phyloP scores from a whole-genome alignment of 345 rosid species.

The Lepidium africanum region DNA sequence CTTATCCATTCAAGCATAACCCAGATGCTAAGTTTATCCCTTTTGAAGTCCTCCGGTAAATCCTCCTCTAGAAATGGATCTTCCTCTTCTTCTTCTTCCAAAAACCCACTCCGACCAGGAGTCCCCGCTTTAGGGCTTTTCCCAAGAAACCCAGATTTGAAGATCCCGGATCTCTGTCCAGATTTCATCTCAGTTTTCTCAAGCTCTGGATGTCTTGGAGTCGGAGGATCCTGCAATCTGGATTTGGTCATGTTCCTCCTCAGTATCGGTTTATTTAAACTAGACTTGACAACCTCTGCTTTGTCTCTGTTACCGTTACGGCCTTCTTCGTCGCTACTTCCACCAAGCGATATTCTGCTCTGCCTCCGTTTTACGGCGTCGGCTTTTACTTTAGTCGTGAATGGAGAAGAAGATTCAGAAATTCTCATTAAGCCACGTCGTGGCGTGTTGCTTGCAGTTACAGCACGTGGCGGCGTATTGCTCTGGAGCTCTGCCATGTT shows the following conservation, averaged over 20 bases:
- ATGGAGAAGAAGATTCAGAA: constrained; percentile 21
- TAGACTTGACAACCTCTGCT: constrained; percentile 28
- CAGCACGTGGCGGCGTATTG: background rate
- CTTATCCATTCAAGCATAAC: constrained; percentile 46
- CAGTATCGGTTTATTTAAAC: constrained; percentile 20
- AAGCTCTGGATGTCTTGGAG: constrained; percentile 25
- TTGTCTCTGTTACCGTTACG: constrained; percentile 2
- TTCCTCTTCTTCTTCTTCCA: constrained; percentile 46
- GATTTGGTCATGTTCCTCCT: constrained; percentile 31
- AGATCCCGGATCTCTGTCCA: constrained; percentile 21
- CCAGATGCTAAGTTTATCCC: constrained; percentile 24
- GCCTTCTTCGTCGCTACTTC: constrained; percentile 25
- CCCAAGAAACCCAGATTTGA: constrained; percentile 32
- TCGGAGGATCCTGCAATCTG: constrained; percentile 28
- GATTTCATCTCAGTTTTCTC: constrained; percentile 28
- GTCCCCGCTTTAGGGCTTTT: constrained; percentile 25
- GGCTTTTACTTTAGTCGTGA: constrained; percentile 10
- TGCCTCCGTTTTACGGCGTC: constrained; percentile 15
- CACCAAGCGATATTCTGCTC: constrained; percentile 8
- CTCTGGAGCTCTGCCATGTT: constrained; percentile 32
- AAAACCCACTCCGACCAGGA: background rate
- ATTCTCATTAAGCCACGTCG: constrained; percentile 16
- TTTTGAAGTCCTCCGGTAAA: constrained; percentile 44
- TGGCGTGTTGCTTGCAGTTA: constrained; percentile 5
- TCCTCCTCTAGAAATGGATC: constrained; percentile 53